Base-by-base conservation (phyloP, 768 basidiomycete genomes). In the Lactarius deliciosus region DNA sequence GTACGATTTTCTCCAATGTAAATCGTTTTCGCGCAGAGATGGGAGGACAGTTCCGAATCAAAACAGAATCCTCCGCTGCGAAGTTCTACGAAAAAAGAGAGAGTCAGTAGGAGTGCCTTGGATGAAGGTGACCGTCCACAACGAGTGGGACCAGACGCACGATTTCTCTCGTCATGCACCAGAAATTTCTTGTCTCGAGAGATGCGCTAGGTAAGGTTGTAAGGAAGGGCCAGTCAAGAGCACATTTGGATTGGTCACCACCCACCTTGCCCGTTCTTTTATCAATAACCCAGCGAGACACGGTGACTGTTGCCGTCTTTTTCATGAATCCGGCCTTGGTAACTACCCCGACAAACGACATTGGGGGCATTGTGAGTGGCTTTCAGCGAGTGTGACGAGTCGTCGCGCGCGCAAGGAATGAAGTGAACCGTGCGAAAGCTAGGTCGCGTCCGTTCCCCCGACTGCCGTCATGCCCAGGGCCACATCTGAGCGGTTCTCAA, bases 241-340 rank as follows among this genome's bases (percentile, higher is more conserved):
- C 55, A 34, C 57, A 38, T 7, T 34, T 15, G 56, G 15, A 53
- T 38, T 22, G 36, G 40, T 25, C 25, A 1, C 40, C 22, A 74
- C 81, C 70, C 69, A 92, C 92, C 82, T 94, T 94, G 71, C 88
- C 86, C 5, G 91, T 93, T 57, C 84, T 73, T 67, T 84, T 83
- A 73, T 94, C 91, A n/a, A 85, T 76, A 45, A 89, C 81, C 80
- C 82, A 85, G 64, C 92, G 84, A 28, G 88, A 86, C 9, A 94
- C 91, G 0, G 89, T 87, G 57, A 94, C 91, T 0, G 92, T 94
- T 16, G 83, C 92, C 0, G 92, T 94, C 75, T 92, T 93, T 63
- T 86, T 81, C 91, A 94, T 94, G 70, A 81, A 85, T 10, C 92
- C 91, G 25, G 84, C 88, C 76, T 91, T 93, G 38, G 90, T 89